These are phyloP conservation scores for Rhodosporidiobolus sp. DNA, from an alignment of 768 basidiomycete genomes.

Conservation along the genomic window DNA sequence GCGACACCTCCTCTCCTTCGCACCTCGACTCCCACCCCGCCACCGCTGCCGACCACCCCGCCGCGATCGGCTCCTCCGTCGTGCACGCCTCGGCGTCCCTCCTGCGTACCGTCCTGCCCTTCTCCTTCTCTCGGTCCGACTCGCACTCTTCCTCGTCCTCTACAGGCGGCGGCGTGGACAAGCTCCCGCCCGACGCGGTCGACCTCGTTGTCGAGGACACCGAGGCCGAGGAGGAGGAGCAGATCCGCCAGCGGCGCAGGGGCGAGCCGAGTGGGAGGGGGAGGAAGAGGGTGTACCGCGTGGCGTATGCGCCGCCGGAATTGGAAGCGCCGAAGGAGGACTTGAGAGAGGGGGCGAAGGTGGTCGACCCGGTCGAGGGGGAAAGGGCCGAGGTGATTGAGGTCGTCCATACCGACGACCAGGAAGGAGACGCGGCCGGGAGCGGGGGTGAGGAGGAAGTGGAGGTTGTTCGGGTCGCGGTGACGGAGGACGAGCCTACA, in stretches of 20 bases:
- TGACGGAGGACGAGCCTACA: slow-evolving; percentile 4
- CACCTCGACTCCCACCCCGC: not conserved
- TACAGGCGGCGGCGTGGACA: slow-evolving; percentile 6
- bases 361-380: not conserved
- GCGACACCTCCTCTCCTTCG: not conserved
- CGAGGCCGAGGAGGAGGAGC: slow-evolving; percentile 56
- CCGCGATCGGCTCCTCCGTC: slow-evolving; percentile 9
- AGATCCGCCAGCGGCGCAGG: slow-evolving; percentile 58
- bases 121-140: slow-evolving; percentile 10
- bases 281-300: slow-evolving; percentile 25
- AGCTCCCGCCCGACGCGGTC: slow-evolving; percentile 63
- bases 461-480: slow-evolving; percentile 17
- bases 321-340: not conserved
- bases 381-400: slow-evolving; percentile 1
- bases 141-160: not conserved
- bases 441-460: not conserved
- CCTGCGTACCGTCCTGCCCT: slow-evolving; percentile 43
- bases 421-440: not conserved
- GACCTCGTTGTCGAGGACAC: slow-evolving; percentile 78
- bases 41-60: slow-evolving; percentile 22
- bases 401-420: not conserved
- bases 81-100: slow-evolving; percentile 12
- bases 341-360: not conserved
- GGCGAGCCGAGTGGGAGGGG: slow-evolving; percentile 56
- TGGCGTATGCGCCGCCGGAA: slow-evolving; percentile 10